Evolutionary conservation across 495 filamentous ascomycete genomes (phyloP).

Genomic region (Lophiotrema nucula): DNA sequence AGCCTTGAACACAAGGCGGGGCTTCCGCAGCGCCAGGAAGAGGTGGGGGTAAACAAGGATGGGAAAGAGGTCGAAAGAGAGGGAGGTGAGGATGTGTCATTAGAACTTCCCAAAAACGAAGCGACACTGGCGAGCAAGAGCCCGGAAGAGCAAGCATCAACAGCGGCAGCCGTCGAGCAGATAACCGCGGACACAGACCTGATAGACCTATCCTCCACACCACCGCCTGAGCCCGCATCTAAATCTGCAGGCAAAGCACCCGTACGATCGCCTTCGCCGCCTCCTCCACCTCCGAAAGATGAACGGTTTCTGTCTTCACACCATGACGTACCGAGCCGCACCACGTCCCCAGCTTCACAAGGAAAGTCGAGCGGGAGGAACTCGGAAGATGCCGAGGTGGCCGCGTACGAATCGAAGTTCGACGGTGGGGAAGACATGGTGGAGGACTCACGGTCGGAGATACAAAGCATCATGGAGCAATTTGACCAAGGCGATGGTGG

Average conservation of each 20-base stretch:
- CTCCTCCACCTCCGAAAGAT: slow-evolving; percentile 45
- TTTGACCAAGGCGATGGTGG: slow-evolving; percentile 58
- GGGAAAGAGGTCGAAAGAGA: no score
- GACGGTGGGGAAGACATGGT: slow-evolving; percentile 51
- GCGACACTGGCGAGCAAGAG: no score
- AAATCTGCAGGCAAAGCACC: slow-evolving; percentile 22
- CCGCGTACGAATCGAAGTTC: slow-evolving; percentile 52
- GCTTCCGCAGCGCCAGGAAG: no score
- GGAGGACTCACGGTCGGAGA: slow-evolving; percentile 77
- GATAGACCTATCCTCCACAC: slow-evolving; percentile 16
- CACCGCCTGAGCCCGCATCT: slow-evolving; percentile 22
- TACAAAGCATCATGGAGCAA: slow-evolving; percentile 93
- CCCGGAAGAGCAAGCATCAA: no score
- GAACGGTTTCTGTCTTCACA: slow-evolving; percentile 63
- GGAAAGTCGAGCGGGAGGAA: slow-evolving; percentile 24
- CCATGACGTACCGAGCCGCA: slow-evolving; percentile 28
- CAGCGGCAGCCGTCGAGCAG: slow-evolving; percentile 4
- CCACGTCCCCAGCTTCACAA: slow-evolving; percentile 53
- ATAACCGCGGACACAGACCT: slow-evolving; percentile 4
- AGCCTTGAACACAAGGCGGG: no score
- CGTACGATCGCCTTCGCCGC: slow-evolving; percentile 31
- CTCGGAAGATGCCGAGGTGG: slow-evolving; percentile 28
- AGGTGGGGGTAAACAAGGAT: no score
- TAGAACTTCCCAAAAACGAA: no score
- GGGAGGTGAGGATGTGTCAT: no score